Conservation (phyloP, 805 yeast genomes). For the Lipomyces oligophaga region DNA sequence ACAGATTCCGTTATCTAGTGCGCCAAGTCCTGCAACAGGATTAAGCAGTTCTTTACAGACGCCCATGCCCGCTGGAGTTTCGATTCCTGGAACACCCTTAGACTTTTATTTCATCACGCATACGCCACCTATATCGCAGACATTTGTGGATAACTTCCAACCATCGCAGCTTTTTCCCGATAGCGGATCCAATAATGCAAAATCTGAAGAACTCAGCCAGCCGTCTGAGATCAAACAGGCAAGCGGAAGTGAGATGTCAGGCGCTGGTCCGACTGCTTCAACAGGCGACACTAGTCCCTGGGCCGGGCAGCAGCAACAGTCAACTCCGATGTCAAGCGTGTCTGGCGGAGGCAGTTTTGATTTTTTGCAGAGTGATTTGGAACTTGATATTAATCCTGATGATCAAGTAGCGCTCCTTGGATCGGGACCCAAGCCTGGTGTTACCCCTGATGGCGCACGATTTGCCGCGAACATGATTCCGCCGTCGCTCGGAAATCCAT, state of each 20-base stretch:
- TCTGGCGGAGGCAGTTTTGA: too few relatives aligned
- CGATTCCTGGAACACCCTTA: constrained; percentile 31
- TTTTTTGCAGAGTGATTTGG: too few relatives aligned
- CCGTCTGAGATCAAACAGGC: too few relatives aligned
- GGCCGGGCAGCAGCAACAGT: too few relatives aligned
- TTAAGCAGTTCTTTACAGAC: constrained; percentile 5
- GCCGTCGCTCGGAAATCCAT: too few relatives aligned
- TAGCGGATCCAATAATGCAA: too few relatives aligned
- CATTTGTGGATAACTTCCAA: constrained; percentile 50
- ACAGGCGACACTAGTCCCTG: background rate
- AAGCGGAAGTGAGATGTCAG: too few relatives aligned
- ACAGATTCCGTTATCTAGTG: background rate
- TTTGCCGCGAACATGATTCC: constrained; percentile 1
- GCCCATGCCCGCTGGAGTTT: constrained; percentile 16
- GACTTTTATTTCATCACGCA: constrained; percentile 37
- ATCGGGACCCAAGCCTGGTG: background rate
- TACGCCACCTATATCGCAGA: constrained; percentile 32
- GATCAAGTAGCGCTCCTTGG: too few relatives aligned
- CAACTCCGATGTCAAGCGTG: too few relatives aligned
- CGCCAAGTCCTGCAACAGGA: background rate
- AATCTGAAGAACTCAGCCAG: too few relatives aligned
- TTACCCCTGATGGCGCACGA: constrained; percentile 1
- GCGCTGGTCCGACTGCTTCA: too few relatives aligned
- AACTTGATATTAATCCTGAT: too few relatives aligned
- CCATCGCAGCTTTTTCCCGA: constrained; percentile 56